A percentile compares a stretch with the other conserved stretches of the same genome.
Conservation (phyloP, 2,329 filamentous ascomycete genomes). For the Exophiala lecanii-corni region DNA sequence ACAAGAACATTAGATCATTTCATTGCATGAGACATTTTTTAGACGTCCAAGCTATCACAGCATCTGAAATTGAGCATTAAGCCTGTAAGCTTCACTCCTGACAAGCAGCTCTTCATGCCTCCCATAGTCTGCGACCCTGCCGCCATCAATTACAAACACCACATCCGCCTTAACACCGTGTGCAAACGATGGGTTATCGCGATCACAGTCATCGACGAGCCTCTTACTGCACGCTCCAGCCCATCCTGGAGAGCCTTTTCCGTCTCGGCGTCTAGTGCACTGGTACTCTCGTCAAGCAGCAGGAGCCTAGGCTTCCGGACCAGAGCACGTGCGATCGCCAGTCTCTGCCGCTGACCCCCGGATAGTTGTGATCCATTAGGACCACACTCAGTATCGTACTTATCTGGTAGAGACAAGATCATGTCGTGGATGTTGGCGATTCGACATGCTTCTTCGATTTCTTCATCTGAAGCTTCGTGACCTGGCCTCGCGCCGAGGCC, state of each 20-base stretch:
- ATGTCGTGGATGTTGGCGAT: constrained; percentile 48
- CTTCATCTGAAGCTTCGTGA: constrained; percentile 63
- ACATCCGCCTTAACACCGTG: constrained; percentile 62
- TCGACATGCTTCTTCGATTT: constrained; percentile 70
- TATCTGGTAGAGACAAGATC: constrained; percentile 44
- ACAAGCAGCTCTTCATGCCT: constrained; percentile 69
- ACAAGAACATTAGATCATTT: no score
- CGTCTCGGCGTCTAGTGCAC: constrained; percentile 53
- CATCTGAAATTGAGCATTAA: constrained; percentile 13
- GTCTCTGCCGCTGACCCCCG: constrained; percentile 55
- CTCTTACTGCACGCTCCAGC: constrained; percentile 50
- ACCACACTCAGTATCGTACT: constrained; percentile 51
- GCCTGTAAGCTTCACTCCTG: constrained; percentile 62
- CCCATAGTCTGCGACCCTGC: constrained; percentile 76
- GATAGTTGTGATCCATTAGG: constrained; percentile 52
- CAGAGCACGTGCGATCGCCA: constrained; percentile 56
- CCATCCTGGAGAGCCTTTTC: constrained; percentile 46
- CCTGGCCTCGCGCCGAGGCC: constrained; percentile 62
- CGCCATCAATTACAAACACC: constrained; percentile 64
- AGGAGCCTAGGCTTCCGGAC: constrained; percentile 52
- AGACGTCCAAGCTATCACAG: no score
- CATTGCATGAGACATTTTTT: no score
- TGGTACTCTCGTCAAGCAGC: constrained; percentile 59
- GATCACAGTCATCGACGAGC: constrained; percentile 35
- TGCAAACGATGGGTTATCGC: constrained; percentile 40